Base-by-base conservation (phyloP, 805 yeast genomes). In the Candida andamanensis region DNA sequence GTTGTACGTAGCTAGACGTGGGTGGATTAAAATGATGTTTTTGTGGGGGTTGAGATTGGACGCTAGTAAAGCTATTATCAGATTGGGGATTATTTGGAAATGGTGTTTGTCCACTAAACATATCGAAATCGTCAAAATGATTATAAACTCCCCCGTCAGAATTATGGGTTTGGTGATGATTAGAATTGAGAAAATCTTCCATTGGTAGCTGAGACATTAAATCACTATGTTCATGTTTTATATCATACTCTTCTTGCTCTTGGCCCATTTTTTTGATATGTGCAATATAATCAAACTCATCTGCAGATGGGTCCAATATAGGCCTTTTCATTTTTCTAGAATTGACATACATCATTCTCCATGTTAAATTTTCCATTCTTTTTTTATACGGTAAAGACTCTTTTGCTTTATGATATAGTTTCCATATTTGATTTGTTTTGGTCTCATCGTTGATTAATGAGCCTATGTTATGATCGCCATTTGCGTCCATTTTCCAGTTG, bases 331-430 rank as follows among this genome's bases (percentile, higher is more conserved):
- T 15, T 16, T 30, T 29, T 33, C 42, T 37, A 11, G 40, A 17
- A 31, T 52, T 53, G 43, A 80, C 62, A 26, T 69, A 74, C 89
- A 86, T 80, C 76, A 86, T 71, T 37, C 96, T 63, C 95, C 95
- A 86, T 7, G 94, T 78, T 33, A 86, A 56, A 51, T 87, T 87
- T 49, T 83, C 85, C 78, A 87, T 81, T 30, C 96, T 63, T 17
- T 76, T 71, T 34, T 74, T 72, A 52, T 84, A 78, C 1, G 95
- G 95, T 24, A 87, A 58, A 9, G 80, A 68, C 8, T 84, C 78
- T 42, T 75, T 76, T 11, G 95, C 94, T 42, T 72, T 74, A 31
- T 80, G 67, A 56, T 87, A 87, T 80, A 87, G 73, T 49, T 77
- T 77, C 95, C 95, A 87, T 15, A 85, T 52, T 37, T 42, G 50